Evolutionary conservation across 2,329 filamentous ascomycete species (phyloP).

Genomic region (Massarina eburnea): DNA sequence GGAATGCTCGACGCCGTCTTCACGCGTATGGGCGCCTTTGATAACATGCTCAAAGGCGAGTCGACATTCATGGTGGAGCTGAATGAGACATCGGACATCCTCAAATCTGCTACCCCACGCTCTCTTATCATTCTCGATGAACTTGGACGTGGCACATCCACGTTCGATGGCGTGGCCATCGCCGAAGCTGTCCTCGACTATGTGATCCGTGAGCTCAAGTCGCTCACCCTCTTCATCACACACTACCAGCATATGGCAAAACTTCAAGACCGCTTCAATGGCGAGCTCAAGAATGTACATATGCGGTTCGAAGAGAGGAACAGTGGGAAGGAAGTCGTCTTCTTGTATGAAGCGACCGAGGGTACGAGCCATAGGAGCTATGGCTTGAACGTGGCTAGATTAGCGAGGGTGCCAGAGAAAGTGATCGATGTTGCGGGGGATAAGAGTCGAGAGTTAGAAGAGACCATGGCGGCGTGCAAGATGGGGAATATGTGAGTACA

Average conservation of each 20-base stretch:
- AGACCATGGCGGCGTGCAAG: conserved; percentile 49
- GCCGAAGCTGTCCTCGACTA: conserved; percentile 88
- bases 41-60: conserved; percentile 94
- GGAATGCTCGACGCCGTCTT: conserved; percentile 89
- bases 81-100: conserved; percentile 85
- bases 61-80: conserved; percentile 98
- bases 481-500: conserved; percentile 37
- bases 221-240: conserved; percentile 92
- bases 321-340: conserved; percentile 76
- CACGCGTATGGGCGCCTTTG: conserved; percentile 92
- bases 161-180: conserved; percentile 94
- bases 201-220: conserved; percentile 71
- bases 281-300: conserved; percentile 81
- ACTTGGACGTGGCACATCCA: conserved; percentile 88
- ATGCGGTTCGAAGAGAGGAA: conserved; percentile 72
- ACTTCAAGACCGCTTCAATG: conserved; percentile 68
- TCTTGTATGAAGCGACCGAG: conserved; percentile 88
- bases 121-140: conserved; percentile 92
- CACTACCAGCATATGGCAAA: conserved; percentile 90
- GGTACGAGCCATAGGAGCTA: conserved; percentile 94
- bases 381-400: conserved; percentile 85
- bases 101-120: conserved; percentile 82
- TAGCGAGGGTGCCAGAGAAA: conserved; percentile 76
- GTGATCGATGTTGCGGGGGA: conserved; percentile 77
- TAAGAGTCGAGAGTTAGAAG: conserved; percentile 81